Evolutionary conservation across 164 flowering plant genomes (phyloP), one percentile per base, ranked within the genome.

Genomic region (Nymphaea thermarum): DNA sequence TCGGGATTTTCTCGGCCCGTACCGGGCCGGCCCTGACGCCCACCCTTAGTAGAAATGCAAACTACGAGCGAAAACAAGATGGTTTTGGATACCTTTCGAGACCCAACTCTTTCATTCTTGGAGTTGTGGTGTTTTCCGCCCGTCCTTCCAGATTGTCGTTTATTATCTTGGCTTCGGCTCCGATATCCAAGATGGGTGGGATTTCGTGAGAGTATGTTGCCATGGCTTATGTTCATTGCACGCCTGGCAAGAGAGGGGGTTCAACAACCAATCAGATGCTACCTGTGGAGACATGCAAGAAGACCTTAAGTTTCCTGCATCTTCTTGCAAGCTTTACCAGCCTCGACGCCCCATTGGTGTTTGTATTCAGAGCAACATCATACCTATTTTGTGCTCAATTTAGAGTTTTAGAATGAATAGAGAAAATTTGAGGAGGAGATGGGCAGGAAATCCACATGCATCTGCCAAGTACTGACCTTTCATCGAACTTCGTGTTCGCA

Each of bases 401-500:
- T 25, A 25, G 1, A 25, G 36, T 25, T 25, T 25, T 25, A 25
- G 36, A 25, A 25, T 25, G 36, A 25, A 25, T 25, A 1, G 1
- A 25, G 36, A 25, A 25, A 25, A 25, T 25, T 25, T 25, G 1
- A 25, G 36, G 36, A 25, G 36, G 36, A 25, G 36, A 25, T 25
- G 1, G 36, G 36, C 1, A 25, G 1, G 36, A 1, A 25, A 25
- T 25, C 36, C 36, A 25, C 36, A 25, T 25, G 36, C 36, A 25
- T 25, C 36, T 25, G 36, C 36, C 1, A 25, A 25, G 36, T 25
- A 25, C 36, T 25, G 64, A 90, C 98, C 98, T 89, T 78, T 89
- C 97, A 70, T 91, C 91, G 62, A 91, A 91, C 60, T 92, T 89
- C 44, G 98, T 93, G 74, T 82, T 93, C 5, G 97, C 97, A 7